A percentile compares a stretch with the other conserved stretches of the same genome.
Conservation (phyloP, 345 rosid genomes). For the Excoecaria cochinchinensis region DNA sequence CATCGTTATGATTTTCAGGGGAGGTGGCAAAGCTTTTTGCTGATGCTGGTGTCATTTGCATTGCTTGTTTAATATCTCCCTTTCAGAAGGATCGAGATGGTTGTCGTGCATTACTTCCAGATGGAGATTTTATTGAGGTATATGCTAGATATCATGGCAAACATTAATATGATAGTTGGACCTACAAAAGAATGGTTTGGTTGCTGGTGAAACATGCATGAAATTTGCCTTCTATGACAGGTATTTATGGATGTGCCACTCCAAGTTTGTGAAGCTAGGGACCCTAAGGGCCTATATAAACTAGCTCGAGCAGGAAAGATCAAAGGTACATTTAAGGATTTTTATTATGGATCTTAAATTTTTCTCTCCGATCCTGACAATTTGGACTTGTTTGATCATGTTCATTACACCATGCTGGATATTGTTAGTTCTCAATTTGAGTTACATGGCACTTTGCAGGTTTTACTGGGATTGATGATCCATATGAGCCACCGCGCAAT, state of each 20-base stretch:
- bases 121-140: conserved; percentile 35
- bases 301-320: conserved; percentile 37
- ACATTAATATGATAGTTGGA: background rate
- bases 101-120: conserved; percentile 28
- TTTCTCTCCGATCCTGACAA: background rate
- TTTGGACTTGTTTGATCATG: background rate
- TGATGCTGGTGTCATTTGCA: conserved; percentile 30
- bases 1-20: conserved; percentile 25
- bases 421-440: conserved; percentile 6
- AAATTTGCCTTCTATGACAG: conserved; percentile 17
- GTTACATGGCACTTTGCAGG: conserved; percentile 24
- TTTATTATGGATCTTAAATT: conserved; percentile 10
- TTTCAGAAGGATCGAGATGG: conserved; percentile 28
- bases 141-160: background rate
- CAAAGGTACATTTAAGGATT: conserved; percentile 18
- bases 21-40: conserved; percentile 31
- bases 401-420: background rate
- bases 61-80: conserved; percentile 34
- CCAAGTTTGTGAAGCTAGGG: conserved; percentile 32
- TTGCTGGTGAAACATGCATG: conserved; percentile 10
- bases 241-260: conserved; percentile 39
- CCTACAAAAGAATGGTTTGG: conserved; percentile 1
- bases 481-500: conserved; percentile 26
- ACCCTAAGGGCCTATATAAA: conserved; percentile 37
- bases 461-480: conserved; percentile 36